These are phyloP conservation scores for Calocera cornea DNA, from an alignment of 768 basidiomycete genomes.

Conservation along the genomic window DNA sequence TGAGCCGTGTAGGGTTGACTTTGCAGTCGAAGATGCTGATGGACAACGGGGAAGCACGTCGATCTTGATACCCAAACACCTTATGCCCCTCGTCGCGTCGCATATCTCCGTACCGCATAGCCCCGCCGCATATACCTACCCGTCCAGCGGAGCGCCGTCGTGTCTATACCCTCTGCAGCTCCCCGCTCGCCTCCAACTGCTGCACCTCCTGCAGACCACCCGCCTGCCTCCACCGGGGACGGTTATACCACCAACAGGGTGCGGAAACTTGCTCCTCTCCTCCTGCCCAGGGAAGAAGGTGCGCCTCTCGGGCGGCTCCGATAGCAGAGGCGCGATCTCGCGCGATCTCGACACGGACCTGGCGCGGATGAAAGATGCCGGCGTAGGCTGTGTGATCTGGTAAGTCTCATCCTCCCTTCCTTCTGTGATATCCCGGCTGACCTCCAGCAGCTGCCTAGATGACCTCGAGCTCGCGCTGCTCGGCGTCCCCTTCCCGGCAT, in stretches of 20 bases:
- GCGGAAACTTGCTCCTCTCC: constrained; percentile 81
- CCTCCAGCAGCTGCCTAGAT: constrained; percentile 62
- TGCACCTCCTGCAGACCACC: not conserved
- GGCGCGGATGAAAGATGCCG: constrained; percentile 52
- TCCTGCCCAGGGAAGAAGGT: constrained; percentile 94
- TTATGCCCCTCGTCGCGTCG: not conserved
- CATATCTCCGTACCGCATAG: not conserved
- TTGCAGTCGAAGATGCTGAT: not conserved
- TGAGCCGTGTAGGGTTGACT: not conserved
- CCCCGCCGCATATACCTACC: too few relatives aligned
- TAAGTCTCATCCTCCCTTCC: constrained; percentile 23
- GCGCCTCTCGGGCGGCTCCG: constrained; percentile 57
- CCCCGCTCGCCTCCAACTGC: not conserved
- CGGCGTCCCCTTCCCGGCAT: constrained; percentile 76
- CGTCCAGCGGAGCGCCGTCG: too few relatives aligned
- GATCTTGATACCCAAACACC: not conserved
- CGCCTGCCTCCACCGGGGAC: not conserved
- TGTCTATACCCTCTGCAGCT: not conserved
- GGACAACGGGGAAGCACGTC: not conserved
- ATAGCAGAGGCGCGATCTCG: constrained; percentile 69
- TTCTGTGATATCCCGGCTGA: too few relatives aligned
- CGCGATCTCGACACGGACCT: constrained; percentile 71
- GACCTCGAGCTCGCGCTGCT: constrained; percentile 71
- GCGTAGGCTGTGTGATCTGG: constrained; percentile 77
- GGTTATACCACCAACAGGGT: constrained; percentile 18